phyloP scores from a whole-genome alignment of 2,329 filamentous ascomycete genomes.

The Mariannaea sp. region DNA sequence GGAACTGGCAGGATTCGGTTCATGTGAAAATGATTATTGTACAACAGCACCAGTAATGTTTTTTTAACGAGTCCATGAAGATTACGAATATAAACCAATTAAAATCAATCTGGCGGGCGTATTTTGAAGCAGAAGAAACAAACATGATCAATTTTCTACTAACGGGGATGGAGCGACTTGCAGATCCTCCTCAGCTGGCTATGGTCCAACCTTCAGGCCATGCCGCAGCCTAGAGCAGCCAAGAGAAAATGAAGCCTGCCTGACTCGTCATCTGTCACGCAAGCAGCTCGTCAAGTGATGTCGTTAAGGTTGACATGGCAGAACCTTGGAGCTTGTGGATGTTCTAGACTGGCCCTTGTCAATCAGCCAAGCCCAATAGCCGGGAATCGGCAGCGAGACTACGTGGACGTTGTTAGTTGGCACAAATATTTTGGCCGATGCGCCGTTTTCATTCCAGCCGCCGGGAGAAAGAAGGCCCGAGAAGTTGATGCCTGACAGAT shows the following conservation, averaged over 20 bases:
- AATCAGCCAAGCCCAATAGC: no score
- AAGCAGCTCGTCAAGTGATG: constrained; percentile 10
- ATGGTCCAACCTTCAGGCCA: neutral
- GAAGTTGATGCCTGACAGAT: constrained; percentile 10
- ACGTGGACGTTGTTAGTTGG: constrained; percentile 1
- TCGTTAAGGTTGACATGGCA: constrained; percentile 4
- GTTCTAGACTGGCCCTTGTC: constrained; percentile 8
- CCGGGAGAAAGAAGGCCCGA: neutral
- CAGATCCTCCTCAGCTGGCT: neutral
- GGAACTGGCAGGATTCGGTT: constrained; percentile 20
- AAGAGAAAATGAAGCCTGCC: constrained; percentile 1
- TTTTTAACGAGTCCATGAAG: constrained; percentile 34
- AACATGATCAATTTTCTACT: neutral
- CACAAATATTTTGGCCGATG: neutral
- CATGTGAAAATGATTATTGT: constrained; percentile 21
- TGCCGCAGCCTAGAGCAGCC: neutral
- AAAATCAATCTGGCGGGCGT: no score
- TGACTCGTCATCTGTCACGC: constrained; percentile 10
- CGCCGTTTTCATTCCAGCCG: neutral
- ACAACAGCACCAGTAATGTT: constrained; percentile 27
- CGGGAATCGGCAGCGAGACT: no score
- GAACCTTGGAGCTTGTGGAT: constrained; percentile 5
- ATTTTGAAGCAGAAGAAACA: no score
- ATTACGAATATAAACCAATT: constrained; percentile 16
- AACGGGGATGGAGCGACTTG: neutral